Evolutionary conservation across 176 grass and related monocot species (phyloP), one percentile per base, ranked within the genome.

Genomic region (Sorghum bicolor): DNA sequence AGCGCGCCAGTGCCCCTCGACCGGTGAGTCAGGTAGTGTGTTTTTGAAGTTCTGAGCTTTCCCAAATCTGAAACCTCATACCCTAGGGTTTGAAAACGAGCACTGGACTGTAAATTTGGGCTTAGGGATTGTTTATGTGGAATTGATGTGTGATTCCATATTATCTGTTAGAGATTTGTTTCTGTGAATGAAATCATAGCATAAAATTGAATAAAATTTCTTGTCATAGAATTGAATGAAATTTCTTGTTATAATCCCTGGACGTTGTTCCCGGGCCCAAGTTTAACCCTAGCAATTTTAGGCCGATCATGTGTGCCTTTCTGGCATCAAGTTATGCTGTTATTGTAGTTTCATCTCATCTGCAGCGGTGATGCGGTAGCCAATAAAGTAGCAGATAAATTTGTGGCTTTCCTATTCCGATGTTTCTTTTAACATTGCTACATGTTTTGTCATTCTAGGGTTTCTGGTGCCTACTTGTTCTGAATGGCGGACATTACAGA

Each of bases 401-500:
- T 2, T 7, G 12, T 48, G 22, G 7, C 5, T 31, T 77, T 44
- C 3, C 11, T 14, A 62, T 28, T 62, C 19, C 6, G 4, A 61
- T 62, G 22, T 10, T 14, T 3, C 58, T 78, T 32, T 22, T 71
- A 29, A 52, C 44, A 16, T 52, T 53, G 14, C 50, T 66, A 36
- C 20, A 9, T 70, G 25, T 45, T 72, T 72, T 70, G 5, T 37
- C n/a, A 47, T 9, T 4, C 7, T 24, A 81, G 64, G 50, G 41
- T 72, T 63, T 52, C 40, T 20, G 31, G 31, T 40, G 17, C 48
- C 62, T n/a, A 1, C 47, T 65, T 12, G 8, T 26, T 79, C 61
- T 67, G 43, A 72, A 88, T 92, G 82, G 85, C 64, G 2, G 90
- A 91, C 47, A 78, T 94, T 7, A 72, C 81, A 0, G 86, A 90